Evolutionary conservation across 495 filamentous ascomycete species (phyloP).

Genomic region (Eremomyces bilateralis): DNA sequence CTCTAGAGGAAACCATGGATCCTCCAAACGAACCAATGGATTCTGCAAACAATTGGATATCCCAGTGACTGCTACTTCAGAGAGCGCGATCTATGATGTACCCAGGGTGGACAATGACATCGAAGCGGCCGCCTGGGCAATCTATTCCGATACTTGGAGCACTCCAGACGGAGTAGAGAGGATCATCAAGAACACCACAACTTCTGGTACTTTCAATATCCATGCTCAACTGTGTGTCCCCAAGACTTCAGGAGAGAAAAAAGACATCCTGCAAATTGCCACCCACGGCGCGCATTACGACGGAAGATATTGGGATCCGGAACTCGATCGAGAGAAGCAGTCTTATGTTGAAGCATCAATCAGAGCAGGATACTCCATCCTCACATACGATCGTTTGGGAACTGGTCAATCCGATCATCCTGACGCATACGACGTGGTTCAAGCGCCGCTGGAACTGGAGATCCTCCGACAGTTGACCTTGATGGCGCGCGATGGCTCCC

Average conservation of each 20-base stretch:
- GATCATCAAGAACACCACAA: slow-evolving; percentile 14
- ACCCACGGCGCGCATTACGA: slow-evolving; percentile 8
- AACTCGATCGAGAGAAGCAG: slow-evolving; percentile 2
- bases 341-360: slow-evolving; percentile 6
- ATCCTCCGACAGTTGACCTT: slow-evolving; percentile 6
- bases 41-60: slow-evolving; percentile 12
- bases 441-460: slow-evolving; percentile 6
- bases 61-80: slow-evolving; percentile 8
- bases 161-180: slow-evolving; percentile 5
- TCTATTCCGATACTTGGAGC: slow-evolving; percentile 9
- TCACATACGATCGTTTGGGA: slow-evolving; percentile 11
- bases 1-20: slow-evolving; percentile 3
- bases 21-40: slow-evolving; percentile 4
- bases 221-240: slow-evolving; percentile 7
- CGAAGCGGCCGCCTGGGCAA: slow-evolving; percentile 11
- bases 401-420: slow-evolving; percentile 4
- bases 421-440: slow-evolving; percentile 7
- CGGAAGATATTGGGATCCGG: slow-evolving; percentile 7
- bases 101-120: slow-evolving; percentile 11
- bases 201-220: slow-evolving; percentile 7
- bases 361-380: slow-evolving; percentile 7
- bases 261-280: slow-evolving; percentile 5
- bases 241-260: background rate
- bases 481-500: slow-evolving; percentile 6
- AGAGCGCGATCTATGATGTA: slow-evolving; percentile 9